Conservation (phyloP, 768 basidiomycete species). For the Lentinula aciculospora region DNA sequence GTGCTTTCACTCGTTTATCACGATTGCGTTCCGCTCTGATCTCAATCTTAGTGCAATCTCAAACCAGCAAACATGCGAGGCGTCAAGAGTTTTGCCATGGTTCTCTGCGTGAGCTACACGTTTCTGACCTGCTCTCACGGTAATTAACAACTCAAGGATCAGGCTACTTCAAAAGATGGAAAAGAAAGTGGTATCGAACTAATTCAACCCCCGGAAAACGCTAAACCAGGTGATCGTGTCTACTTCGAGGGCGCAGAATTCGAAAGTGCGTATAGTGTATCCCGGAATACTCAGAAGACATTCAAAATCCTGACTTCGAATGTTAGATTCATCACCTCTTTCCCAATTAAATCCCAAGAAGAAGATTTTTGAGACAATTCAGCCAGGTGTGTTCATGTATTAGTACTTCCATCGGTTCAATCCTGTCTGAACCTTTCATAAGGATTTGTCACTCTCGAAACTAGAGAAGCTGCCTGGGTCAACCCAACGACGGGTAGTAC, state of each 20-base stretch:
- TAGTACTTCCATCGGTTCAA: not conserved
- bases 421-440: not conserved
- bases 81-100: conserved; percentile 97
- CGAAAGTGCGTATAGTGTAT: conserved; percentile 48
- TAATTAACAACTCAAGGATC: conserved; percentile 2
- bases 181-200: conserved; percentile 90
- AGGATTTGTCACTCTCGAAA: conserved; percentile 89
- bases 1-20: conserved; percentile 16
- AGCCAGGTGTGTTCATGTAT: conserved; percentile 55
- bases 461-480: conserved; percentile 89
- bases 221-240: conserved; percentile 87
- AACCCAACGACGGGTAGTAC: conserved; percentile 73
- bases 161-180: conserved; percentile 90
- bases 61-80: conserved; percentile 98
- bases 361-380: conserved; percentile 97
- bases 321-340: conserved; percentile 56
- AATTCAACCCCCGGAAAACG: conserved; percentile 78
- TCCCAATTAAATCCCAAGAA: conserved; percentile 95
- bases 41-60: conserved; percentile 65
- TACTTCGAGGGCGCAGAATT: conserved; percentile 92
- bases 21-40: not conserved
- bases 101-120: conserved; percentile 66
- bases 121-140: not conserved
- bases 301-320: not conserved
- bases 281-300: not conserved